A percentile compares a stretch with the other conserved stretches of the same genome.
phyloP scores from a whole-genome alignment of 495 filamentous ascomycete genomes.

The Oleoguttula mirabilis region DNA sequence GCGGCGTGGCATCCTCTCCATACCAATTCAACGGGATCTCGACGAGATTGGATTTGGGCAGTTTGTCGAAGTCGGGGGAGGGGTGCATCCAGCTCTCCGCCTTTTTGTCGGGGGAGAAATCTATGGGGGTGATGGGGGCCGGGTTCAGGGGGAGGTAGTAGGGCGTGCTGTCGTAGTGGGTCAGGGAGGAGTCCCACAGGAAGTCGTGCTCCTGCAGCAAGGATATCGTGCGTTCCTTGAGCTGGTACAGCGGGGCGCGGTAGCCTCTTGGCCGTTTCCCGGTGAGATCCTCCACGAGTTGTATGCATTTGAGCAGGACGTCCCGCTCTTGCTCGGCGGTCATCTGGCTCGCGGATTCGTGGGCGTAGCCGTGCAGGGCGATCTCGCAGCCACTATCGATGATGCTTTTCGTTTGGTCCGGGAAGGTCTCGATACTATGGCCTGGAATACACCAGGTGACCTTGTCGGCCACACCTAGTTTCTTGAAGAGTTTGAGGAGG shows the following conservation, averaged over 20 bases:
- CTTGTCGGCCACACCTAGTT: conserved; percentile 38
- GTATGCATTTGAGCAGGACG: conserved; percentile 42
- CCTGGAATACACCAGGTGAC: conserved; percentile 55
- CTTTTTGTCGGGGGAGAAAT: conserved; percentile 37
- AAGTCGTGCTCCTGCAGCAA: conserved; percentile 45
- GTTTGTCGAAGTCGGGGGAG: conserved; percentile 24
- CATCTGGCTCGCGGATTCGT: conserved; percentile 45
- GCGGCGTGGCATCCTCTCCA: conserved; percentile 46
- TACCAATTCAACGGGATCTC: conserved; percentile 47
- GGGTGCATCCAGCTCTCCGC: conserved; percentile 47
- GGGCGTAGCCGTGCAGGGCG: conserved; percentile 49
- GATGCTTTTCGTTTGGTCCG: conserved; percentile 39
- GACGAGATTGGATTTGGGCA: conserved; percentile 33
- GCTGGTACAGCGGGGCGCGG: conserved; percentile 47
- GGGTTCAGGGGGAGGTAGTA: conserved; percentile 41
- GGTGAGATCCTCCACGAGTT: conserved; percentile 36
- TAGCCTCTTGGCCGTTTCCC: conserved; percentile 45
- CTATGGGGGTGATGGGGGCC: conserved; percentile 35
- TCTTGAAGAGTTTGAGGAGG: conserved; percentile 45
- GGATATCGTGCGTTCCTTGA: conserved; percentile 42
- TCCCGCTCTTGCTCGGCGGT: conserved; percentile 47
- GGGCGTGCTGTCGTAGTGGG: conserved; percentile 42
- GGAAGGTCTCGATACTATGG: conserved; percentile 51
- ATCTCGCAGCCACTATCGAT: conserved; percentile 47
- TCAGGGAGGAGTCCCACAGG: conserved; percentile 44